phyloP scores from a whole-genome alignment of 2,329 filamentous ascomycete species.

The Cryphonectria nitschkei region DNA sequence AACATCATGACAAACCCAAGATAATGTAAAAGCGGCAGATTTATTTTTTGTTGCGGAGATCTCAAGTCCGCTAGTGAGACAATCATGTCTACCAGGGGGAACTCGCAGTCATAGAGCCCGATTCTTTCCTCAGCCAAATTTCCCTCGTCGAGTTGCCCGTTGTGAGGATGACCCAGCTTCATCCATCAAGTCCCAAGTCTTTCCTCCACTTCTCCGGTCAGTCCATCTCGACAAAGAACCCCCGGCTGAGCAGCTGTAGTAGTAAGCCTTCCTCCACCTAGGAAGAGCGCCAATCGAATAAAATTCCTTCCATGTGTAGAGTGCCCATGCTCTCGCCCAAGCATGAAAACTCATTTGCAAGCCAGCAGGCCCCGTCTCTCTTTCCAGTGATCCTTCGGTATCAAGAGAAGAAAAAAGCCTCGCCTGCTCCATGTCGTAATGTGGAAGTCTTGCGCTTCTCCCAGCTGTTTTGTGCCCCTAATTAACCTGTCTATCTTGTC shows the following conservation, averaged over 20 bases:
- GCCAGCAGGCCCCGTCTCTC: conserved; percentile 28
- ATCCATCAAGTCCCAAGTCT: conserved; percentile 6
- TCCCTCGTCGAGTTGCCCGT: conserved; percentile 26
- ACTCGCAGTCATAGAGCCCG: conserved; percentile 26
- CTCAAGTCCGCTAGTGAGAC: conserved; percentile 30
- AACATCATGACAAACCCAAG: not conserved
- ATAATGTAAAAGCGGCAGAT: conserved; percentile 24
- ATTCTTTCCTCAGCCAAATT: conserved; percentile 26
- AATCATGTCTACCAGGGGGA: conserved; percentile 30
- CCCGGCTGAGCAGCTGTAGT: conserved; percentile 23
- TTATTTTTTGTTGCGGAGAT: conserved; percentile 30
- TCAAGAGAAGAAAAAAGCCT: conserved; percentile 28
- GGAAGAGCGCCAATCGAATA: conserved; percentile 25
- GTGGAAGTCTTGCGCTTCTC: conserved; percentile 29
- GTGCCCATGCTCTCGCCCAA: conserved; percentile 27
- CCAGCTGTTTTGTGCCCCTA: conserved; percentile 28
- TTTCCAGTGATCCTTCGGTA: conserved; percentile 22
- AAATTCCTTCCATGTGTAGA: conserved; percentile 26
- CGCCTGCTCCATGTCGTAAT: conserved; percentile 24
- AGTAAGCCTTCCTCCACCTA: conserved; percentile 28
- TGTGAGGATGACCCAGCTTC: conserved; percentile 21
- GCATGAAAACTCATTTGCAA: conserved; percentile 26
- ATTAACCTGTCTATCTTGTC: conserved; percentile 32
- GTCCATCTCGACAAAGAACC: conserved; percentile 28
- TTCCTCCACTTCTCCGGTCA: not conserved